Evolutionary conservation across 257 asterid genomes (phyloP), one percentile per base, ranked within the genome.

Genomic region (Gynochthodes officinalis): DNA sequence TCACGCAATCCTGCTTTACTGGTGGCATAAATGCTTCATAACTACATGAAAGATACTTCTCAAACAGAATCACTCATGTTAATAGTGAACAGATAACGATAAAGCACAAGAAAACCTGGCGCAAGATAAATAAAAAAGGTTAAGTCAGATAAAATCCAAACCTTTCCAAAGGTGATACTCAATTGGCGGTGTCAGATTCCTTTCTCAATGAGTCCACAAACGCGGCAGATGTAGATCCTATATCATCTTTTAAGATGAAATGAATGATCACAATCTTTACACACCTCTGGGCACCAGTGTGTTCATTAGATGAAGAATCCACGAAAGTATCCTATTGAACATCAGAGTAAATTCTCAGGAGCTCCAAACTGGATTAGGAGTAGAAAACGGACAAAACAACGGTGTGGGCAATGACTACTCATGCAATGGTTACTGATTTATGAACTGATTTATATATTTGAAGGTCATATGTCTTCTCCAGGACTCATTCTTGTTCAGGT

Each of bases 161-260:
- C 98, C 97, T 93, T 89, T 8, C 89, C 79, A 78, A 85, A 89
- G n/a, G 52, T 33, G 57, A 55, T 27, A 80, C 70, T 76, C 81
- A 28, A 80, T 76, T 9, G n/a, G 76, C 76, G 14, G 58, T 30
- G 25, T 76, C 81, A n/a, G 35, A 80, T 76, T 30, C 67, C 54
- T 70, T 58, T 80, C 67, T 68, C 71, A 43, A 76, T 42, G 39
- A 73, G 57, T 44, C 84, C 84, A 69, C 84, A 76, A 11, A 80
- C 68, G 14, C 84, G 77, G 55, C 84, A 80, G 7, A 80, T 82
- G n/a, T n/a, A 64, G 71, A 53, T 37, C 84, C 84, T 16, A 77
- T 76, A 27, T 80, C 84, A 23, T 80, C 84, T 70, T 73, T 73
- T 30, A 80, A 42, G 64, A 80, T 73, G 50, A 80, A n/a, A 73